Percentiles rank a stretch among this genome's conserved stretches.
These are phyloP conservation scores for Rhododendron mucronatum DNA, from an alignment of 148 eudicot species.

Conservation along the genomic window DNA sequence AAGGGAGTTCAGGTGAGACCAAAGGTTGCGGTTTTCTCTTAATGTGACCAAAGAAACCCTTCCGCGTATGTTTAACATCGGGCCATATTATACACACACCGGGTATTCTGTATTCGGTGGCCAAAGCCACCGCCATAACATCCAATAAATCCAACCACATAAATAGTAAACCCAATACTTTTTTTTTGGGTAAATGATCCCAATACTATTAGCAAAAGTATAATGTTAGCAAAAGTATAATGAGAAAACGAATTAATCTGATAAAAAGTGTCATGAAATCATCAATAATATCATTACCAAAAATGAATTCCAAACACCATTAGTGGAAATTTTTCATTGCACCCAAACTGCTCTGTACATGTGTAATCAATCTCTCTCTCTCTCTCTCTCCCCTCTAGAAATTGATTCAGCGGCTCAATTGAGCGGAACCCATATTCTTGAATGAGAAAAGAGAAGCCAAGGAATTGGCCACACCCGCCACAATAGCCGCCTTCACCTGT, in stretches of 20 bases:
- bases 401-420: not conserved
- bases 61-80: no score
- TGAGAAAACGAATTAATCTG: not conserved
- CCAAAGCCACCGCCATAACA: not conserved
- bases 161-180: no score
- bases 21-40: no score
- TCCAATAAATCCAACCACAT: not conserved
- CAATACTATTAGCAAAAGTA: not conserved
- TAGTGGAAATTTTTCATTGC: not conserved
- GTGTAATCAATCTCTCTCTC: not conserved
- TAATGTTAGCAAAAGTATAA: no score
- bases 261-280: not conserved
- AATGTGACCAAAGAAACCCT: no score
- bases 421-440: not conserved
- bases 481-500: conserved; percentile 32
- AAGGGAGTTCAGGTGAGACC: no score
- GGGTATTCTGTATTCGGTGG: no score
- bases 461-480: conserved; percentile 25
- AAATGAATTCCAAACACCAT: not conserved
- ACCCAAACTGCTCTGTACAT: not conserved
- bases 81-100: no score
- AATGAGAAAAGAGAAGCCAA: conserved; percentile 17
- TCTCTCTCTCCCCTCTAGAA: not conserved
- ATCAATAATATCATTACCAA: not conserved
- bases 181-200: no score